These are phyloP conservation scores for Speleostelium caveatum DNA, from an alignment of 78 protist genomes.

Conservation along the genomic window DNA sequence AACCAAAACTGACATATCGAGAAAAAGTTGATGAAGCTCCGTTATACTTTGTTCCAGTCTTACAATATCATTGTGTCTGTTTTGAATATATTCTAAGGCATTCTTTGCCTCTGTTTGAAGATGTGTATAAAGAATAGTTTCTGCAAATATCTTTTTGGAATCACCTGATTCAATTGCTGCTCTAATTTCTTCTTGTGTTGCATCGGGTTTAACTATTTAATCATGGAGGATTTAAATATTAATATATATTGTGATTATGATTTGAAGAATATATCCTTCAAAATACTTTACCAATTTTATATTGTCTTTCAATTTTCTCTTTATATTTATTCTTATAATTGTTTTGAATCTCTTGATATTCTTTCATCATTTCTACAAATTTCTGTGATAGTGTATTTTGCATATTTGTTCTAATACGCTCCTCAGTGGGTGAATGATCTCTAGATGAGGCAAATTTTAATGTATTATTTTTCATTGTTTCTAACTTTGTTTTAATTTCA, in stretches of 20 bases:
- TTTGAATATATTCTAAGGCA: slow-evolving; percentile 85
- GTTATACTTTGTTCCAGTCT: slow-evolving; percentile 83
- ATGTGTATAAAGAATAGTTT: slow-evolving; percentile 73
- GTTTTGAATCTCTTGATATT: slow-evolving; percentile 87
- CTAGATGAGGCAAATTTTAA: slow-evolving; percentile 32
- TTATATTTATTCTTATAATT: slow-evolving; percentile 81
- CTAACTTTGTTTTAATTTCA: slow-evolving; percentile 77
- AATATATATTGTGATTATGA: not conserved
- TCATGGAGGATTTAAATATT: not conserved
- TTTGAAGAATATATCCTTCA: not conserved
- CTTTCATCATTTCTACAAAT: slow-evolving; percentile 89
- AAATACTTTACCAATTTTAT: slow-evolving; percentile 64
- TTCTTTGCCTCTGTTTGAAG: slow-evolving; percentile 74
- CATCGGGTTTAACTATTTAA: slow-evolving; percentile 84
- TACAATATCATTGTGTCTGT: slow-evolving; percentile 87
- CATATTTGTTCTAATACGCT: slow-evolving; percentile 75
- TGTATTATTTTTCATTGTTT: slow-evolving; percentile 68
- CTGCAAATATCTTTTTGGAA: slow-evolving; percentile 79
- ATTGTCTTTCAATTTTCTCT: slow-evolving; percentile 89
- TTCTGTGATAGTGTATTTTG: slow-evolving; percentile 82
- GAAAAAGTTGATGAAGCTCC: slow-evolving; percentile 91
- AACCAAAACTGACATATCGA: slow-evolving; percentile 90
- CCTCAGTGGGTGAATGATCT: slow-evolving; percentile 58
- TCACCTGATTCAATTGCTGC: slow-evolving; percentile 82
- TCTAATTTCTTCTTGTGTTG: slow-evolving; percentile 89